phyloP scores from a whole-genome alignment of 371 early-diverging fungal genomes.

The Apophysomyces trapeziformis region DNA sequence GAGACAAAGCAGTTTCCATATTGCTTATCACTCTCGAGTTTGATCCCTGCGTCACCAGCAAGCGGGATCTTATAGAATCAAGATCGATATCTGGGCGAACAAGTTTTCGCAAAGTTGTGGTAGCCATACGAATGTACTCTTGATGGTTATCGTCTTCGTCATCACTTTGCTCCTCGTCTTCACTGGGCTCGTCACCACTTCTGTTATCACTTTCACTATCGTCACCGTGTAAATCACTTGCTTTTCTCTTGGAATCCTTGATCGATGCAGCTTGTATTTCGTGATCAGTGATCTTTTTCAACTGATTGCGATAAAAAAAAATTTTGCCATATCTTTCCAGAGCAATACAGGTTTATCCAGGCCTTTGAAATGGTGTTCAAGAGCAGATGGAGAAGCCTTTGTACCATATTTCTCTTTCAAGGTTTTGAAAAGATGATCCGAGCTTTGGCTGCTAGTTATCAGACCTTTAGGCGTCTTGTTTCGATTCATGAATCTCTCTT shows the following conservation, averaged over 20 bases:
- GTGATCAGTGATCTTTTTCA: background rate
- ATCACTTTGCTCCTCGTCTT: background rate
- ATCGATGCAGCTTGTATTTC: background rate
- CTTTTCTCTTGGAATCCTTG: background rate
- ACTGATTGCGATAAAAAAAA: background rate
- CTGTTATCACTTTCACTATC: background rate
- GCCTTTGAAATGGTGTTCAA: background rate
- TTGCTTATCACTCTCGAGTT: too few species aligned
- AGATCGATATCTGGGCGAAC: too few species aligned
- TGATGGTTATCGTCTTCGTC: too few species aligned
- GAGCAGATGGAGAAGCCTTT: background rate
- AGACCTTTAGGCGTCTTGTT: background rate
- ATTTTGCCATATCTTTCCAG: background rate
- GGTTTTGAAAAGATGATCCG: background rate
- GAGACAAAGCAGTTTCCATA: too few species aligned
- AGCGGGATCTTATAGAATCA: too few species aligned
- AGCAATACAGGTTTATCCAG: background rate
- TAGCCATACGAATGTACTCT: background rate
- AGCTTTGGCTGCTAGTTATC: background rate
- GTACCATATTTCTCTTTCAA: background rate
- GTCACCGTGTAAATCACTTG: background rate
- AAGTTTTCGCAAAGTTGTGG: background rate
- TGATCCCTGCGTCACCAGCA: too few species aligned
- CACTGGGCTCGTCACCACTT: background rate
- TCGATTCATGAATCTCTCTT: background rate